phyloP scores from a whole-genome alignment of 2,329 filamentous ascomycete species.

The Orbilia brochopaga region DNA sequence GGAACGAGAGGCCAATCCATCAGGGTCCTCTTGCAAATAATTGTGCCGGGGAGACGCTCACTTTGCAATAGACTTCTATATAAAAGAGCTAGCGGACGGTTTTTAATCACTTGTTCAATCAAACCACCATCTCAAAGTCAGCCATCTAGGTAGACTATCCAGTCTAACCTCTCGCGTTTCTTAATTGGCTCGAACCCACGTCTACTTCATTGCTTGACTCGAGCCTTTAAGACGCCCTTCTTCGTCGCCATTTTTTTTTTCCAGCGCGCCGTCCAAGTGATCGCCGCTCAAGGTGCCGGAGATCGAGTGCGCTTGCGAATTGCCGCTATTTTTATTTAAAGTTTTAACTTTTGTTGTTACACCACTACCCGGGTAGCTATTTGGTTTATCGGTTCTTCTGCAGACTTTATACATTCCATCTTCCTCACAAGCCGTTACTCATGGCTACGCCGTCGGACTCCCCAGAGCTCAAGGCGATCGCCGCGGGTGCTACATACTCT shows the following conservation, averaged over 20 bases:
- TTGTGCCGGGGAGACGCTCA: constrained; percentile 16
- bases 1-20: background rate
- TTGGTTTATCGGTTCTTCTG: background rate
- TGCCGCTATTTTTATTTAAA: background rate
- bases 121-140: constrained; percentile 15
- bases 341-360: too few species aligned
- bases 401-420: constrained; percentile 1
- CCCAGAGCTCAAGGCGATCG: constrained; percentile 35
- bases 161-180: background rate
- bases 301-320: constrained; percentile 22
- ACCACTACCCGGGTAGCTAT: too few species aligned
- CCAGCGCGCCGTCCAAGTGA: background rate
- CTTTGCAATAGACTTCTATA: constrained; percentile 25
- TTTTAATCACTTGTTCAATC: constrained; percentile 17
- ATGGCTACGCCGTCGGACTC: constrained; percentile 12
- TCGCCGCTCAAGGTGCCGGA: constrained; percentile 12
- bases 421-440: background rate
- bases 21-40: background rate
- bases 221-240: background rate
- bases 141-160: constrained; percentile 24
- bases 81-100: constrained; percentile 43
- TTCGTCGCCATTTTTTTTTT: background rate
- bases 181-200: background rate
- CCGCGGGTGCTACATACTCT: constrained; percentile 24
- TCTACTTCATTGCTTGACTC: background rate